Evolutionary conservation across 2,329 filamentous ascomycete species (phyloP).

Genomic region (Dothideomycetes sp.): DNA sequence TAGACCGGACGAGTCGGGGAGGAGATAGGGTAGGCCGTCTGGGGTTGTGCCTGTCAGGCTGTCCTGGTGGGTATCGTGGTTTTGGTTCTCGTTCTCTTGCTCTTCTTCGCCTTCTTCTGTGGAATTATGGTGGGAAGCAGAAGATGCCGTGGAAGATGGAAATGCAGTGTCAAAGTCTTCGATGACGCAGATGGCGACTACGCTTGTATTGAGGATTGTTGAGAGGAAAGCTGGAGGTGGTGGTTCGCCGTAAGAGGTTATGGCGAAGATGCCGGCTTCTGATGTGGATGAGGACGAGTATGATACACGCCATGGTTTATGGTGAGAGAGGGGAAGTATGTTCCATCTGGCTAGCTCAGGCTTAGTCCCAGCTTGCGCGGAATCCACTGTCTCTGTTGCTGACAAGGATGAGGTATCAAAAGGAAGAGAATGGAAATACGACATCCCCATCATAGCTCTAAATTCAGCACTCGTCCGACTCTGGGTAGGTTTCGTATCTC

Average conservation of each 20-base stretch:
- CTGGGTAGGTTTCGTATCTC: constrained; percentile 40
- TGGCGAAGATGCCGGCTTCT: constrained; percentile 49
- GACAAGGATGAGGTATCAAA: not conserved
- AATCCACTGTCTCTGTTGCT: constrained; percentile 10
- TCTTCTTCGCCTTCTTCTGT: constrained; percentile 5
- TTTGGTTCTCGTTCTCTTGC: not conserved
- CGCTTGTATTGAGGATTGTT: constrained; percentile 58
- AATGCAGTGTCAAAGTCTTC: constrained; percentile 37
- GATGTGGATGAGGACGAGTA: constrained; percentile 42
- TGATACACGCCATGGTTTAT: constrained; percentile 50
- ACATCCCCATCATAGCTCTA: constrained; percentile 65
- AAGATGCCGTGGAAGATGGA: not conserved
- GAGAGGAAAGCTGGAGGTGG: constrained; percentile 46
- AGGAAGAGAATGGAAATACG: constrained; percentile 54
- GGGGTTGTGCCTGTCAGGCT: constrained; percentile 25
- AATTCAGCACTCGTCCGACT: constrained; percentile 54
- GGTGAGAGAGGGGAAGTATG: constrained; percentile 42
- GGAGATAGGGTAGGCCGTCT: constrained; percentile 53
- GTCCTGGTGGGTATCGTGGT: constrained; percentile 1
- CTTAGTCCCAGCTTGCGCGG: constrained; percentile 15
- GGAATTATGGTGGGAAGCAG: too few species aligned
- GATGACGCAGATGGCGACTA: constrained; percentile 55
- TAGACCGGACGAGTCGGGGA: constrained; percentile 40
- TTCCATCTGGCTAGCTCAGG: constrained; percentile 36
- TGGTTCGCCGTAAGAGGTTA: constrained; percentile 58